A percentile compares a stretch with the other conserved stretches of the same genome.
Evolutionary conservation across 2,329 filamentous ascomycete species (phyloP).

Genomic region (Periconia sp.): DNA sequence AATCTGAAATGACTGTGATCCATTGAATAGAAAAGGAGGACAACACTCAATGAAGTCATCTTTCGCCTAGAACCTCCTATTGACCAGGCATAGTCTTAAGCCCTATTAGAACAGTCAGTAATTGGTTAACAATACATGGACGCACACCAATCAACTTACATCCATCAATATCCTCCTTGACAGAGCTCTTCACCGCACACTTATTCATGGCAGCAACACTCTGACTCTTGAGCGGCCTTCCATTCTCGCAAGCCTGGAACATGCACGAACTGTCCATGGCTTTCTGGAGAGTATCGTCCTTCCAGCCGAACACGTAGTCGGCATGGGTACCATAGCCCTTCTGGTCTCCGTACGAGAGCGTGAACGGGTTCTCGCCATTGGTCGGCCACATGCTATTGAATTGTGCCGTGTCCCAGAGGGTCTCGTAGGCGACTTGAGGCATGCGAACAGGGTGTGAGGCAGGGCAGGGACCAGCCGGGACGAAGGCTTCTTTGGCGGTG

Average conservation of each 20-base stretch:
- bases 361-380: conserved; percentile 25
- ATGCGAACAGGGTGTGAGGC: conserved; percentile 31
- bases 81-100: not conserved
- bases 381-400: conserved; percentile 37
- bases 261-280: conserved; percentile 29
- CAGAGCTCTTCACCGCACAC: conserved; percentile 3
- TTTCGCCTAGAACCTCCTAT: not conserved
- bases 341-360: conserved; percentile 22
- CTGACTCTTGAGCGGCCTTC: conserved; percentile 24
- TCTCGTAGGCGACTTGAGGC: conserved; percentile 35
- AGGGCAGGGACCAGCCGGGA: conserved; percentile 26
- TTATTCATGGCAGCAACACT: conserved; percentile 11
- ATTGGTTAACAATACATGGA: too few species aligned
- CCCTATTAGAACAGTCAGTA: not conserved
- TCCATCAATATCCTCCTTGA: conserved; percentile 11
- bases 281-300: conserved; percentile 28
- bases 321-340: conserved; percentile 32
- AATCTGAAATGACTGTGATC: too few species aligned
- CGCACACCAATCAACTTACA: too few species aligned
- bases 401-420: conserved; percentile 37
- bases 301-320: conserved; percentile 36
- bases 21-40: too few species aligned
- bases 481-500: conserved; percentile 27
- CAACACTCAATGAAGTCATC: not conserved
- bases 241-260: conserved; percentile 24